Base-by-base conservation (phyloP, 805 yeast genomes). In the Kluyveromyces aestuarii region DNA sequence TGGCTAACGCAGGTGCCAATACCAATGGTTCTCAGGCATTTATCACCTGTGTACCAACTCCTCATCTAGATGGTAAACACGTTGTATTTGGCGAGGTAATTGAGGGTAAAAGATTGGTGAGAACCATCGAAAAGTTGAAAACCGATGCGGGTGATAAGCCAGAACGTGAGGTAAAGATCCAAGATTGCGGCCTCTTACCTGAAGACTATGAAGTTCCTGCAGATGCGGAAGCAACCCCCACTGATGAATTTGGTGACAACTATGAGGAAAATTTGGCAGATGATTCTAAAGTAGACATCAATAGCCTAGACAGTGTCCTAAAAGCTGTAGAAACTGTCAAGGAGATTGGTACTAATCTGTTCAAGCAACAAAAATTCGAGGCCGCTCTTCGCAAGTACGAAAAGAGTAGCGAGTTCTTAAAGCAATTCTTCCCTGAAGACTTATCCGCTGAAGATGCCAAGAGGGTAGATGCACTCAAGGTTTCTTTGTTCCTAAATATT, bases 1-100 rank as follows among this genome's bases (percentile, higher is more conserved):
- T 91, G 98, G 98, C 99, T 50, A 91, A 91, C 63, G 87, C 97
- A 5, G 98, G 98, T 16, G 89, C 96, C 50, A 81, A 83, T 66
- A 91, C 98, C 44, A 93, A 93, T 63, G 98, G 98, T 1, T 88
- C 96, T 2, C 98, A 91, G 69, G 93, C 88, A 60, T 91, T 91
- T 67, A 81, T 91, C 59, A 91, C 99, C 27, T 87, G 96, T 2
- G 93, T 81, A 2, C 82, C 88, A 40, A 88, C 97, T 1, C 96
- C 98, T 7, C 98, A 91, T 68, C 77, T 93, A 55, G 91, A 93
- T 63, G 95, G 91, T 25, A 91, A 91, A 67, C 99, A 93, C 66
- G 97, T 90, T 46, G 98, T 93, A 2, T 93, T 93, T 64, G 99
- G 99, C 53, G 80, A 85, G 65, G 89, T 93, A 37, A 68, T 91